A percentile compares a stretch with the other conserved stretches of the same genome.
Conservation (phyloP, 768 basidiomycete genomes). For the Hygrophorus pudorinus region DNA sequence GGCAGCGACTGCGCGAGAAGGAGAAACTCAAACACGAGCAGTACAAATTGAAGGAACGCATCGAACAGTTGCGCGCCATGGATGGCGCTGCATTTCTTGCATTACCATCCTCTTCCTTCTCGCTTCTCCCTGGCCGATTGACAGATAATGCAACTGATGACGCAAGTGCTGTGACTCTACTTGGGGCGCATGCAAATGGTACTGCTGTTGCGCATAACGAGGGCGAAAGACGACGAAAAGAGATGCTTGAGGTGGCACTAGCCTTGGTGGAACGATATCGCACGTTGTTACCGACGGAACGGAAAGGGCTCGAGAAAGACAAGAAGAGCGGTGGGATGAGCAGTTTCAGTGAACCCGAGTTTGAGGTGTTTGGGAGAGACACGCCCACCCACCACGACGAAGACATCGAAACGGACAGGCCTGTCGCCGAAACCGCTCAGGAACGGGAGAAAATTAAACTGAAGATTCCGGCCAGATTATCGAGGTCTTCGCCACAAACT, state of each 20-base stretch:
- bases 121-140: conserved; percentile 20
- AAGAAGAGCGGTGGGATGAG: conserved; percentile 9
- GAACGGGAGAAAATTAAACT: conserved; percentile 27
- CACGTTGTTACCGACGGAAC: conserved; percentile 61
- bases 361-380: conserved; percentile 5
- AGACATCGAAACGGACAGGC: conserved; percentile 13
- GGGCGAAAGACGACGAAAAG: conserved; percentile 63
- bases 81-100: conserved; percentile 59
- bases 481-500: conserved; percentile 16
- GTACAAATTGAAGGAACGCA: conserved; percentile 83
- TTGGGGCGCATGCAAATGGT: conserved; percentile 28
- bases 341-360: conserved; percentile 16
- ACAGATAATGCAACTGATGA: conserved; percentile 19
- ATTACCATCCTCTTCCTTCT: conserved; percentile 49
- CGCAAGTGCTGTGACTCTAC: conserved; percentile 14
- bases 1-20: conserved; percentile 77
- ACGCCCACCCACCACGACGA: conserved; percentile 16
- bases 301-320: conserved; percentile 24
- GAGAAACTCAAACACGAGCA: conserved; percentile 89
- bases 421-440: conserved; percentile 15
- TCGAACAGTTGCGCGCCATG: conserved; percentile 74
- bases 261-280: conserved; percentile 64
- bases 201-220: conserved; percentile 35
- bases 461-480: conserved; percentile 22
- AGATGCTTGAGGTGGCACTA: conserved; percentile 65